Conservation (phyloP, 148 eudicot genomes). For the Diospyros kaki region DNA sequence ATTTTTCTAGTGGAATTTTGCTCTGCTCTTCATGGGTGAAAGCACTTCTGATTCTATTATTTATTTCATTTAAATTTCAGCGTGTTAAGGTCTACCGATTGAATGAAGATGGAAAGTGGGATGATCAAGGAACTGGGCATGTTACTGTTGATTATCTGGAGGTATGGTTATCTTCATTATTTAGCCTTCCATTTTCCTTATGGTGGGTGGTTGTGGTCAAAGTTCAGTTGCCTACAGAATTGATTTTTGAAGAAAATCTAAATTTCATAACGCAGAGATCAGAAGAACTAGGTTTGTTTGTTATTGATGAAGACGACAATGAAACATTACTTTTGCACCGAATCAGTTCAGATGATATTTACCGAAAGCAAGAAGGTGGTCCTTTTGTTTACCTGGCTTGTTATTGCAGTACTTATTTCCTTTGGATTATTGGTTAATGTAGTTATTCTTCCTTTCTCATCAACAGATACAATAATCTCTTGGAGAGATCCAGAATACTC, state of each 20-base stretch:
- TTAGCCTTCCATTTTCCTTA: not conserved
- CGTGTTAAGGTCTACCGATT: conserved; percentile 91
- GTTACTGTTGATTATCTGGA: conserved; percentile 88
- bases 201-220: not conserved
- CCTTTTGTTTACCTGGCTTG: not conserved
- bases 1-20: not conserved
- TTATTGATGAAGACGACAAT: conserved; percentile 83
- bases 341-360: conserved; percentile 76
- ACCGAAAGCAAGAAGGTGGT: conserved; percentile 92
- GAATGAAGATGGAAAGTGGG: conserved; percentile 95
- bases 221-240: not conserved
- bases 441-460: not conserved
- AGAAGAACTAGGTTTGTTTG: conserved; percentile 75
- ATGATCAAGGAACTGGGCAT: conserved; percentile 98
- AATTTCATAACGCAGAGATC: conserved; percentile 54
- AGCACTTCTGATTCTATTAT: not conserved
- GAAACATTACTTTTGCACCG: conserved; percentile 82
- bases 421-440: not conserved
- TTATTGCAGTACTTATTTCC: not conserved
- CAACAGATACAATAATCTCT: conserved; percentile 86
- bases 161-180: conserved; percentile 35
- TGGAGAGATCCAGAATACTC: conserved; percentile 95
- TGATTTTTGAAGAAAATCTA: conserved; percentile 6
- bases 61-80: conserved; percentile 30
- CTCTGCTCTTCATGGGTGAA: not conserved